Percentiles rank a stretch among this genome's conserved stretches.
Conservation (phyloP, 2,329 filamentous ascomycete genomes). For the Teratosphaeriaceae sp. region DNA sequence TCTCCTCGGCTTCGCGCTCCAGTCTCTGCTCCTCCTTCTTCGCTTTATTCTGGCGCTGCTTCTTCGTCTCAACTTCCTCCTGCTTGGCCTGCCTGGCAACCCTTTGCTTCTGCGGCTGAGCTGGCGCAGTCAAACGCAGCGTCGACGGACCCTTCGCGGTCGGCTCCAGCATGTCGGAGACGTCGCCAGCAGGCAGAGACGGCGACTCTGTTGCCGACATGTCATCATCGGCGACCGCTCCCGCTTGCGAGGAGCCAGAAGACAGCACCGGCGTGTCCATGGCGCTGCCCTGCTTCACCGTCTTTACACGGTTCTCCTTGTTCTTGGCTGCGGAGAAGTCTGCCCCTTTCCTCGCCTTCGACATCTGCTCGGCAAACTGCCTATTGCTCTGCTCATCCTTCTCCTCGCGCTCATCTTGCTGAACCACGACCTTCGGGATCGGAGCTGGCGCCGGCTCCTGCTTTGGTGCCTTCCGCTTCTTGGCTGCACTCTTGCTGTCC, state of each 20-base stretch:
- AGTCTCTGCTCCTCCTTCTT: conserved; percentile 78
- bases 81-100: conserved; percentile 54
- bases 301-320: conserved; percentile 46
- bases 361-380: conserved; percentile 70
- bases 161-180: conserved; percentile 89
- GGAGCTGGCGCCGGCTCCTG: conserved; percentile 14
- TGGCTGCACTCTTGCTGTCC: conserved; percentile 13
- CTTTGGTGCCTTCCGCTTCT: conserved; percentile 30
- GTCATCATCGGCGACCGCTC: conserved; percentile 75
- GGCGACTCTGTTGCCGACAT: conserved; percentile 65
- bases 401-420: conserved; percentile 41
- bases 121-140: conserved; percentile 67
- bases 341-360: conserved; percentile 63
- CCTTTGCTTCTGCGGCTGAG: conserved; percentile 44
- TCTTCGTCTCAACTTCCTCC: conserved; percentile 77
- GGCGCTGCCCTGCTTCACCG: conserved; percentile 56
- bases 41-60: conserved; percentile 86
- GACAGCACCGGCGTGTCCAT: conserved; percentile 34
- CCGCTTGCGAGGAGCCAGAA: conserved; percentile 62
- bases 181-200: conserved; percentile 54
- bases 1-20: conserved; percentile 69
- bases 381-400: conserved; percentile 58
- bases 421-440: conserved; percentile 16
- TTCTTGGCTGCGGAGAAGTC: conserved; percentile 40
- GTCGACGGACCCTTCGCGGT: conserved; percentile 61